Conservation (phyloP, 768 basidiomycete genomes). For the Calocera viscosa region DNA sequence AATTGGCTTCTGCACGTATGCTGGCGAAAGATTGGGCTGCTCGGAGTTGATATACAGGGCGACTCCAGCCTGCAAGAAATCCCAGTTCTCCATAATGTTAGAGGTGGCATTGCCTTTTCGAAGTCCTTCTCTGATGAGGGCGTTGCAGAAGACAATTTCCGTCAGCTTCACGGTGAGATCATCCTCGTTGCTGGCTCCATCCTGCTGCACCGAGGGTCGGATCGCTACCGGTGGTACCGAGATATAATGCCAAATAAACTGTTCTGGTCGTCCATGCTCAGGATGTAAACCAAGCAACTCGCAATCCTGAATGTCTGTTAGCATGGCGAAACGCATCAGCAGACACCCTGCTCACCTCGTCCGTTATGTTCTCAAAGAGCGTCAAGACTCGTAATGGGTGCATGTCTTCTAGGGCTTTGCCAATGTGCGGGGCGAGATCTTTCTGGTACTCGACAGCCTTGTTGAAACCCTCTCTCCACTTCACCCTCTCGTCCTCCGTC, state of each 20-base stretch:
- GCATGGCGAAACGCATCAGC: not conserved
- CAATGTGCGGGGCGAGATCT: slow-evolving; percentile 70
- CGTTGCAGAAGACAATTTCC: slow-evolving; percentile 91
- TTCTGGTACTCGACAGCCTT: slow-evolving; percentile 76
- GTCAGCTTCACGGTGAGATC: slow-evolving; percentile 95
- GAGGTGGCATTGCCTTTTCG: slow-evolving; percentile 76
- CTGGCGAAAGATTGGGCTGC: slow-evolving; percentile 75
- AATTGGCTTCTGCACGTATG: slow-evolving; percentile 74
- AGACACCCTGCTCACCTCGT: slow-evolving; percentile 46
- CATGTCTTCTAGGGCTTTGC: slow-evolving; percentile 83
- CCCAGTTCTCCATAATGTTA: slow-evolving; percentile 98
- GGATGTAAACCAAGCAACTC: slow-evolving; percentile 88
- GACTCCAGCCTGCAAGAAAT: slow-evolving; percentile 84
- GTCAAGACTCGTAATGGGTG: slow-evolving; percentile 90
- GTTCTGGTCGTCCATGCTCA: slow-evolving; percentile 80
- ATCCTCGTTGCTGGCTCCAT: slow-evolving; percentile 96
- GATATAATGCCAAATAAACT: slow-evolving; percentile 97
- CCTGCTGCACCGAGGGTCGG: slow-evolving; percentile 91
- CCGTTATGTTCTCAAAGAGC: slow-evolving; percentile 81
- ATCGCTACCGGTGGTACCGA: slow-evolving; percentile 97
- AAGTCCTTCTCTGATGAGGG: slow-evolving; percentile 80
- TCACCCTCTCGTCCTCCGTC: slow-evolving; percentile 75
- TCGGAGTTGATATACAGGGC: slow-evolving; percentile 99
- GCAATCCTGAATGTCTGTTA: slow-evolving; percentile 52
- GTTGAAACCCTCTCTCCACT: slow-evolving; percentile 70